Percentiles rank a stretch among this genome's conserved stretches.
phyloP scores from a whole-genome alignment of 2,329 filamentous ascomycete species.

The Xylaria sp. region DNA sequence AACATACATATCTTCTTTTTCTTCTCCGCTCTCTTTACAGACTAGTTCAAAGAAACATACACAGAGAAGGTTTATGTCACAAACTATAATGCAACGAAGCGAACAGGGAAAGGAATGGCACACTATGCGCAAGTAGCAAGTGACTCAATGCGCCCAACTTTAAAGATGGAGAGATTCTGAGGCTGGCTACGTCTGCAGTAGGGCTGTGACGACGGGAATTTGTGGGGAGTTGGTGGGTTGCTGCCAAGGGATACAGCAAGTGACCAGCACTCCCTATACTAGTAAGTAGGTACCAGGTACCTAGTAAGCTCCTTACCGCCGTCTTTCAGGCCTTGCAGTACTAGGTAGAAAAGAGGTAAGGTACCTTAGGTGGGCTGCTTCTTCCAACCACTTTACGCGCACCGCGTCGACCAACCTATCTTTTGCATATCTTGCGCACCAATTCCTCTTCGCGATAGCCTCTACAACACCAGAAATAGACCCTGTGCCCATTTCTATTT shows the following conservation, averaged over 20 bases:
- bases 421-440: slow-evolving; percentile 10
- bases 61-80: not conserved
- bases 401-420: slow-evolving; percentile 11
- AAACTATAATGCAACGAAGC: slow-evolving; percentile 20
- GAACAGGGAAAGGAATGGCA: slow-evolving; percentile 22
- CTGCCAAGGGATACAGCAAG: not conserved
- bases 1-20: slow-evolving; percentile 16
- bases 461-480: not conserved
- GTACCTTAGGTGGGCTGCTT: not conserved
- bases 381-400: slow-evolving; percentile 9
- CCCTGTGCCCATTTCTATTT: not conserved
- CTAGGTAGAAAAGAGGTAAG: not conserved
- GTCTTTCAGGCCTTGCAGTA: no score
- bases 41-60: not conserved
- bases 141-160: slow-evolving; percentile 19
- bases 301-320: no score
- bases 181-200: slow-evolving; percentile 3
- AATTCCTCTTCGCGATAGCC: not conserved
- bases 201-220: not conserved
- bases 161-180: slow-evolving; percentile 8
- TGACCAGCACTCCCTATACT: no score
- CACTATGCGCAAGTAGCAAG: slow-evolving; percentile 4
- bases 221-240: not conserved
- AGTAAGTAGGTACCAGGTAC: not conserved
- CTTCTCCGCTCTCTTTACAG: not conserved